Conservation (phyloP, 2,329 filamentous ascomycete species). For the Aspergillus novoparasiticus region DNA sequence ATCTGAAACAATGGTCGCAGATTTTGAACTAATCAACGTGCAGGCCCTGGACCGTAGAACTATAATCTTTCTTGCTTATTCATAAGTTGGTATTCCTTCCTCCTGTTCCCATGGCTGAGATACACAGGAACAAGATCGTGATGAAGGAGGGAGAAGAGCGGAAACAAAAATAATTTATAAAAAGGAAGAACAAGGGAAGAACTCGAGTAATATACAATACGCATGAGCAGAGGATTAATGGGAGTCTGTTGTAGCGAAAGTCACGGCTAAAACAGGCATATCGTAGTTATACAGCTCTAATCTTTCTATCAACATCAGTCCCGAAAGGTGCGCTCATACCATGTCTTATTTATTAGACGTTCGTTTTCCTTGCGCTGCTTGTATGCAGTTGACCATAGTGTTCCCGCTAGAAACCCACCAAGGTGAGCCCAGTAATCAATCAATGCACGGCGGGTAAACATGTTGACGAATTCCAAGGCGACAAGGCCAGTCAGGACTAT, state of each 20-base stretch:
- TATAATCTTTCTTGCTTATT: not conserved
- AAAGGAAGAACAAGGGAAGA: not conserved
- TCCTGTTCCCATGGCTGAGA: not conserved
- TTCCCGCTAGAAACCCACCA: conserved; percentile 44
- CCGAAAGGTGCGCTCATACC: conserved; percentile 16
- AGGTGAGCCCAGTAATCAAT: conserved; percentile 47
- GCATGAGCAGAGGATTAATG: not conserved
- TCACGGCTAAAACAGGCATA: not conserved
- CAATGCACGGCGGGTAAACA: conserved; percentile 31
- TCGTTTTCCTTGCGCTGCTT: conserved; percentile 18
- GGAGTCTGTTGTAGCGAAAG: not conserved
- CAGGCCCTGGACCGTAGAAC: not conserved
- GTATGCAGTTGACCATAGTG: conserved; percentile 20
- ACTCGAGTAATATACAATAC: not conserved
- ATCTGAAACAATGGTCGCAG: not conserved
- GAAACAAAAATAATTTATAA: no score
- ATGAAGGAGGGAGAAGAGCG: not conserved
- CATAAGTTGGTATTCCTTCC: not conserved
- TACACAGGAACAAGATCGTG: not conserved
- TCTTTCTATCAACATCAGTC: not conserved
- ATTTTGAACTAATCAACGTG: not conserved
- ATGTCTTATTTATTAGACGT: conserved; percentile 17
- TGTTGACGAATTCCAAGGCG: conserved; percentile 38
- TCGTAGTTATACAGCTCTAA: not conserved
- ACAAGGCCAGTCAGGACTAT: conserved; percentile 41